Conservation (phyloP, 2,329 filamentous ascomycete species). For the Alternaria alternata region DNA sequence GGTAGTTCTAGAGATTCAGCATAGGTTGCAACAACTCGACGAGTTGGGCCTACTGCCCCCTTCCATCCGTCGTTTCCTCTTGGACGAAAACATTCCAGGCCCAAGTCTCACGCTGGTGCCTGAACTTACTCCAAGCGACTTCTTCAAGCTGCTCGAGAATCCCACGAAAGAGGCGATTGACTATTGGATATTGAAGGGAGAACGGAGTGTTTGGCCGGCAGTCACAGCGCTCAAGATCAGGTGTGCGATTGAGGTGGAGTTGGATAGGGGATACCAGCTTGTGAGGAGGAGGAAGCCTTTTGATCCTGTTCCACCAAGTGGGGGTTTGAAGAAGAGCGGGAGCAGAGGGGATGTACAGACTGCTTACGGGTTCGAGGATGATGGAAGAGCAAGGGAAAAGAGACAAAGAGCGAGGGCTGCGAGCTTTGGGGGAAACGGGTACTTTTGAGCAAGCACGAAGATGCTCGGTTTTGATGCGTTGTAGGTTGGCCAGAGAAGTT, state of each 20-base stretch:
- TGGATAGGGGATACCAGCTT: constrained; percentile 85
- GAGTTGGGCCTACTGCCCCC: constrained; percentile 75
- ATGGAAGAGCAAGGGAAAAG: constrained; percentile 6
- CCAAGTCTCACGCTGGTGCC: constrained; percentile 84
- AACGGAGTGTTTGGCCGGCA: constrained; percentile 90
- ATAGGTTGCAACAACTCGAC: constrained; percentile 82
- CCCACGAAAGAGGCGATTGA: constrained; percentile 78
- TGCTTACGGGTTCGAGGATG: constrained; percentile 20
- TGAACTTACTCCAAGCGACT: constrained; percentile 75
- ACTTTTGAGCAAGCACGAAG: neutral
- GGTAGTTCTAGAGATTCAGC: constrained; percentile 77
- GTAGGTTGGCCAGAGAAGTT: neutral
- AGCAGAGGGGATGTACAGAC: constrained; percentile 30
- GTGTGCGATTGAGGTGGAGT: constrained; percentile 84
- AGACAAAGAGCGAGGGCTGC: constrained; percentile 35
- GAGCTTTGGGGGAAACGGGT: constrained; percentile 36
- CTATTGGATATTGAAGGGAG: constrained; percentile 86
- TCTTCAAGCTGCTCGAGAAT: constrained; percentile 80
- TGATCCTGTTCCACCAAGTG: constrained; percentile 37
- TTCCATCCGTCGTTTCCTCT: constrained; percentile 75
- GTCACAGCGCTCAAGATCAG: constrained; percentile 82
- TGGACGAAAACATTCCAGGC: constrained; percentile 83
- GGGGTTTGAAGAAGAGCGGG: constrained; percentile 31
- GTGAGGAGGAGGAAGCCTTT: constrained; percentile 66
- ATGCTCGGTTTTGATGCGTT: neutral